Conservation (phyloP, 257 asterid genomes). For the Linderniella brevidens region DNA sequence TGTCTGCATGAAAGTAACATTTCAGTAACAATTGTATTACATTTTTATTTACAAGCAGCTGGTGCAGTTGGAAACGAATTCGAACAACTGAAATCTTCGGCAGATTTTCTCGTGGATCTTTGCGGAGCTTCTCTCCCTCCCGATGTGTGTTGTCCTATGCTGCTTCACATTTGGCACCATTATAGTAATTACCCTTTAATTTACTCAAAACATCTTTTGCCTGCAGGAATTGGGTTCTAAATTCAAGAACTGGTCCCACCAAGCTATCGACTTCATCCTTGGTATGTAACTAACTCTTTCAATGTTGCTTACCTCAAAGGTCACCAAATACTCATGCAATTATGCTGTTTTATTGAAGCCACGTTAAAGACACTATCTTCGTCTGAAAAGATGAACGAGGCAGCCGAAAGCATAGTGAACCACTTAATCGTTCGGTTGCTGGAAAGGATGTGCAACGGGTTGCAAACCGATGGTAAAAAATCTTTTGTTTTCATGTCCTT, state of each 20-base stretch:
- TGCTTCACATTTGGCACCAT: neutral
- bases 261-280: slow-evolving; percentile 77
- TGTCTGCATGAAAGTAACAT: too few species aligned
- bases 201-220: slow-evolving; percentile 8
- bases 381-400: slow-evolving; percentile 23
- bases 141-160: slow-evolving; percentile 28
- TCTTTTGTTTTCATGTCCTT: slow-evolving; percentile 4
- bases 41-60: slow-evolving; percentile 19
- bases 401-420: slow-evolving; percentile 48
- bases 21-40: too few species aligned
- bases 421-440: slow-evolving; percentile 53
- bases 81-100: slow-evolving; percentile 64
- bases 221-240: slow-evolving; percentile 43
- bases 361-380: slow-evolving; percentile 32
- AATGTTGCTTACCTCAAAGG: too few species aligned
- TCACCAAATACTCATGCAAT: too few species aligned
- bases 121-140: slow-evolving; percentile 40
- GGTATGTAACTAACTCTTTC: slow-evolving; percentile 25
- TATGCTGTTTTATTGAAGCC: slow-evolving; percentile 29
- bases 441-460: slow-evolving; percentile 49
- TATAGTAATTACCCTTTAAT: slow-evolving; percentile 1
- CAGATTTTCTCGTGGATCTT: slow-evolving; percentile 87
- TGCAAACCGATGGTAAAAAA: slow-evolving; percentile 51
- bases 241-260: slow-evolving; percentile 79
- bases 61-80: slow-evolving; percentile 24